A percentile compares a stretch with the other conserved stretches of the same genome.
Evolutionary conservation across 768 basidiomycete genomes (phyloP).

Genomic region (Phylloporus scabripes): DNA sequence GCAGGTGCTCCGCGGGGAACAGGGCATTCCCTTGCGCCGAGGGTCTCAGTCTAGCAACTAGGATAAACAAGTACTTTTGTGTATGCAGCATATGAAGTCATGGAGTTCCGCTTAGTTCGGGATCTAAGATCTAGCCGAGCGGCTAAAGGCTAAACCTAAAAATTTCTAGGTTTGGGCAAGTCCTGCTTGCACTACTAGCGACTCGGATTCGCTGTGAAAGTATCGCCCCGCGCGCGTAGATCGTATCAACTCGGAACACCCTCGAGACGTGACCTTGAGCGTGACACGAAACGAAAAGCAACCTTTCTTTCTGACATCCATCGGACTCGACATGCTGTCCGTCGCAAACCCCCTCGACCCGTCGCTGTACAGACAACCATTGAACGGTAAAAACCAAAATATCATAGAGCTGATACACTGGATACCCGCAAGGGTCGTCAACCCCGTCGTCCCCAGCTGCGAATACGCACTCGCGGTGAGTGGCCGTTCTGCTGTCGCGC

Average conservation of each 20-base stretch:
- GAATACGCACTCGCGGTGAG: slow-evolving; percentile 54
- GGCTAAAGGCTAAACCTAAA: slow-evolving; percentile 18
- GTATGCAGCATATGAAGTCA: too few species aligned
- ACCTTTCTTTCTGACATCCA: neutral
- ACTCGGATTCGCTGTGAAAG: neutral
- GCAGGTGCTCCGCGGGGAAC: slow-evolving; percentile 48
- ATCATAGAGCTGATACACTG: neutral
- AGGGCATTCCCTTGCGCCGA: slow-evolving; percentile 28
- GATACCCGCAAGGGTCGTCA: slow-evolving; percentile 24
- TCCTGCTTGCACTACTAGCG: neutral
- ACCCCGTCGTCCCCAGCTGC: slow-evolving; percentile 57
- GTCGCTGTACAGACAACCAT: neutral
- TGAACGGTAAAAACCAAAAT: neutral
- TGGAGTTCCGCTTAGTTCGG: neutral
- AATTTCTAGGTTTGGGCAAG: slow-evolving; percentile 1
- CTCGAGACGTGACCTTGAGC: neutral
- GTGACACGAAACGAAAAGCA: neutral
- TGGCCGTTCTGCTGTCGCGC: neutral
- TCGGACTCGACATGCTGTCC: slow-evolving; percentile 14
- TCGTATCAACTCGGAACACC: neutral
- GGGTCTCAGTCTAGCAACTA: slow-evolving; percentile 22
- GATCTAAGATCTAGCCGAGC: slow-evolving; percentile 19
- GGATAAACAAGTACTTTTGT: too few species aligned
- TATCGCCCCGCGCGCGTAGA: neutral
- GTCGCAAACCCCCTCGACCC: slow-evolving; percentile 6